These are phyloP conservation scores for Akanthomyces dipterigenus DNA, from an alignment of 2,329 filamentous ascomycete species.

Conservation along the genomic window DNA sequence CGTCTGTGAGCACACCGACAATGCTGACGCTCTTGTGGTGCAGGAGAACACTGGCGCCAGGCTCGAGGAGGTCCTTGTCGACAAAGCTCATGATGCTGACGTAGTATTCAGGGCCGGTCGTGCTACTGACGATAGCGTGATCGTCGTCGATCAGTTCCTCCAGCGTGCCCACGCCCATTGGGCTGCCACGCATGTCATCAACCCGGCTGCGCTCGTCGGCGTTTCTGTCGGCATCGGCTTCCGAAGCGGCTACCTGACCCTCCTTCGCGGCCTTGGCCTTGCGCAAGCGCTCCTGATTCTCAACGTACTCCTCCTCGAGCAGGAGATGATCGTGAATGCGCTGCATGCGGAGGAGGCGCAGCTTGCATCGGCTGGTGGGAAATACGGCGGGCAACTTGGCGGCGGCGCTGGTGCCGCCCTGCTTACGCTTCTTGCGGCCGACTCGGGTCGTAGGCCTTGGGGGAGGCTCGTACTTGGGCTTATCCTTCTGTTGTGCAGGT, in stretches of 20 bases:
- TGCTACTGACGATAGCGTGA: constrained; percentile 96
- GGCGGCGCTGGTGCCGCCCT: constrained; percentile 83
- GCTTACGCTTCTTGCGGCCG: constrained; percentile 97
- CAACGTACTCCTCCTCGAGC: constrained; percentile 96
- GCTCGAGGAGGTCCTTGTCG: constrained; percentile 95
- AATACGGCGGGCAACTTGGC: constrained; percentile 92
- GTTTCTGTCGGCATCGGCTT: constrained; percentile 71
- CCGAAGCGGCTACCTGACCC: constrained; percentile 59
- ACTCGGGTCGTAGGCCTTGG: constrained; percentile 94
- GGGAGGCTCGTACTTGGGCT: constrained; percentile 99
- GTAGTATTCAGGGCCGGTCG: constrained; percentile 96
- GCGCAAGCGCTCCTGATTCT: constrained; percentile 94
- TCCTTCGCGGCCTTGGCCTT: constrained; percentile 82
- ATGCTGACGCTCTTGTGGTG: constrained; percentile 98
- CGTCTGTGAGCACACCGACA: constrained; percentile 92
- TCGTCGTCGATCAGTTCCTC: constrained; percentile 99
- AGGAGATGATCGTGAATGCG: constrained; percentile 95
- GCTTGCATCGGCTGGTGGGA: constrained; percentile 94
- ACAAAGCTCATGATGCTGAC: constrained; percentile 99
- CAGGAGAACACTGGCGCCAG: constrained; percentile 87
- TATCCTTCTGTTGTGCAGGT: constrained; percentile 70
- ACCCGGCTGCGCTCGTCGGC: constrained; percentile 92
- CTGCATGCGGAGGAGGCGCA: constrained; percentile 95
- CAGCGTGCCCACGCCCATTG: constrained; percentile 95
- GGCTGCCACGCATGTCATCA: constrained; percentile 96